Conservation (phyloP, 257 asterid genomes). For the Nicotiana benthamiana region DNA sequence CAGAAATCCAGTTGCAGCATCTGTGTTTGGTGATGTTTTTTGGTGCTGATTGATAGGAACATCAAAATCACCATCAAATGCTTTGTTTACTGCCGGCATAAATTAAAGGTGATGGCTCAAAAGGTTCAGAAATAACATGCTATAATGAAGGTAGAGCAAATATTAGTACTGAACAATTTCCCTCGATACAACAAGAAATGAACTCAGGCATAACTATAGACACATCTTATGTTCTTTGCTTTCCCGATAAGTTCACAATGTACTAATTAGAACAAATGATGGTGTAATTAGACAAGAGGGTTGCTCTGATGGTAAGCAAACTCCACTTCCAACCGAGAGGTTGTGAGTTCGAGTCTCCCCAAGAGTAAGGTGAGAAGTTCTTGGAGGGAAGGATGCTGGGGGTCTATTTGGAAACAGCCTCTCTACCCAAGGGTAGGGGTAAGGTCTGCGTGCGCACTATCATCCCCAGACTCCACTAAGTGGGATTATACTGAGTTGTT, state of each 20-base stretch:
- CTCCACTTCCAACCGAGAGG: too few relatives aligned
- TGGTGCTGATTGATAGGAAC: slow-evolving; percentile 42
- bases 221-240: background rate
- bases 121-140: slow-evolving; percentile 94
- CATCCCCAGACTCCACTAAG: too few relatives aligned
- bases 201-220: background rate
- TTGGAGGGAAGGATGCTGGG: too few relatives aligned
- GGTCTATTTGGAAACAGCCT: too few relatives aligned
- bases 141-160: slow-evolving; percentile 31
- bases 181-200: background rate
- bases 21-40: slow-evolving; percentile 49
- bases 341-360: too few relatives aligned
- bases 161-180: slow-evolving; percentile 4
- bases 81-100: slow-evolving; percentile 78
- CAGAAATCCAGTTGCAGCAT: slow-evolving; percentile 39
- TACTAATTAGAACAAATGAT: background rate
- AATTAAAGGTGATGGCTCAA: slow-evolving; percentile 94
- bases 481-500: too few relatives aligned
- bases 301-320: too few relatives aligned
- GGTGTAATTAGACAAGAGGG: too few relatives aligned
- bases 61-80: slow-evolving; percentile 63
- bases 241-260: background rate
- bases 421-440: too few relatives aligned
- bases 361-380: too few relatives aligned
- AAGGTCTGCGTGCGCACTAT: too few relatives aligned